These are phyloP conservation scores for Cercospora citrullina DNA, from an alignment of 2,329 filamentous ascomycete species.

Conservation along the genomic window DNA sequence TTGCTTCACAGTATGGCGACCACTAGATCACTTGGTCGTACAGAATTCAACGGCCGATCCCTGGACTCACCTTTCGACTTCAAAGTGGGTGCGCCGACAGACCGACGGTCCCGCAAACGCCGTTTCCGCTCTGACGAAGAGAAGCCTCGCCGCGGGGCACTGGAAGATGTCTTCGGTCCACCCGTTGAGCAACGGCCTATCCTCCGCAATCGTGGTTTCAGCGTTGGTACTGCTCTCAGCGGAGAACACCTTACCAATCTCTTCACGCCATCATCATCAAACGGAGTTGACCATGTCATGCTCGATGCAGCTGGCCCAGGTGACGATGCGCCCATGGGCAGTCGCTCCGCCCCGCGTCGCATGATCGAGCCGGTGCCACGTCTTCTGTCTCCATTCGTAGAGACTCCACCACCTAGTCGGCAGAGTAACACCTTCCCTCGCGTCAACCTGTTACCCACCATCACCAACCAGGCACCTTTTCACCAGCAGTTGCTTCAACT, in stretches of 20 bases:
- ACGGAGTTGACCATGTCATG: slow-evolving; percentile 33
- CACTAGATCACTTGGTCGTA: slow-evolving; percentile 38
- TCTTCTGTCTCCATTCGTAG: slow-evolving; percentile 51
- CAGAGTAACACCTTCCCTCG: slow-evolving; percentile 52
- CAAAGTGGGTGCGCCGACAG: slow-evolving; percentile 51
- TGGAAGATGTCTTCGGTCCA: slow-evolving; percentile 50
- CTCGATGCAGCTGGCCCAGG: slow-evolving; percentile 32
- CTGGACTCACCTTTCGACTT: slow-evolving; percentile 58
- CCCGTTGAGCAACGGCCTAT: slow-evolving; percentile 56
- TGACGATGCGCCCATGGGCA: slow-evolving; percentile 27
- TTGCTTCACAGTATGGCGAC: slow-evolving; percentile 38
- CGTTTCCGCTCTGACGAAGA: slow-evolving; percentile 57
- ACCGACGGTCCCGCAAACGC: slow-evolving; percentile 57
- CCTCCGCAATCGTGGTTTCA: slow-evolving; percentile 62
- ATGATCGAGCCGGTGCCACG: slow-evolving; percentile 46
- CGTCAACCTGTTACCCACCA: slow-evolving; percentile 36
- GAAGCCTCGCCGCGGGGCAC: slow-evolving; percentile 47
- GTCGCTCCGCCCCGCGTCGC: slow-evolving; percentile 38
- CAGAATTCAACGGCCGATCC: slow-evolving; percentile 35
- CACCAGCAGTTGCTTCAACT: slow-evolving; percentile 37
- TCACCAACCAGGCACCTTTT: slow-evolving; percentile 35
- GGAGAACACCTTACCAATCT: slow-evolving; percentile 55
- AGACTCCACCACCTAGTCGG: slow-evolving; percentile 38
- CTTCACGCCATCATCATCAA: slow-evolving; percentile 49
- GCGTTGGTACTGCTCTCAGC: slow-evolving; percentile 57